Percentiles rank a stretch among this genome's conserved stretches.
These are phyloP conservation scores for Leccinum pallidistipes DNA, from an alignment of 1,284 basidiomycete genomes.

Conservation along the genomic window DNA sequence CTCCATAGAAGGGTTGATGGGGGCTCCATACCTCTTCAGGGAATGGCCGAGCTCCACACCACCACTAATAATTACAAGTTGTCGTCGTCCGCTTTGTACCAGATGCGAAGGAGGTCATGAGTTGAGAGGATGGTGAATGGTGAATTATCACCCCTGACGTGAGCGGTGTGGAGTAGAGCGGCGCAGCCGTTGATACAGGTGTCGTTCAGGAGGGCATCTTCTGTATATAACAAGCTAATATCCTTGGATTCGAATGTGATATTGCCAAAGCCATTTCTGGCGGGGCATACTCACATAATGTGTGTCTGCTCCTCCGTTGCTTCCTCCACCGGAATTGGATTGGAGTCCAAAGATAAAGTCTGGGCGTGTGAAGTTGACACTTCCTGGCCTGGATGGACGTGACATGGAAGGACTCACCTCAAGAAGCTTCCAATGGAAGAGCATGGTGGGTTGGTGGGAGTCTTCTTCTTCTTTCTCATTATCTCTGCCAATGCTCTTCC, in stretches of 20 bases:
- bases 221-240: background rate
- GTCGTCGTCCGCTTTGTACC: conserved; percentile 6
- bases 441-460: background rate
- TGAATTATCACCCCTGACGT: background rate
- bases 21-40: too few species aligned
- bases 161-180: conserved; percentile 1
- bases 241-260: background rate
- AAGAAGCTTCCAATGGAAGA: background rate
- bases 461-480: background rate
- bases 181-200: conserved; percentile 16
- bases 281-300: background rate
- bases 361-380: too few species aligned
- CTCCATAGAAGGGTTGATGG: too few species aligned
- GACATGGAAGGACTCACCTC: background rate
- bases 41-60: too few species aligned
- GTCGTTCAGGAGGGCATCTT: conserved; percentile 6
- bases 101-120: conserved; percentile 9
- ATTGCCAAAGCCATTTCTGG: background rate
- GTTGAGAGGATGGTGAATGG: conserved; percentile 6
- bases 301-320: background rate
- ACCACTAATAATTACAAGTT: background rate
- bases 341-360: too few species aligned
- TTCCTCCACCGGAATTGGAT: background rate
- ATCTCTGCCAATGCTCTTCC: background rate
- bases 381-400: too few species aligned